Evolutionary conservation across 225 moss, liverwort and hornwort genomes (phyloP), one percentile per base, ranked within the genome.

Genomic region (Anthoceros angustus): DNA sequence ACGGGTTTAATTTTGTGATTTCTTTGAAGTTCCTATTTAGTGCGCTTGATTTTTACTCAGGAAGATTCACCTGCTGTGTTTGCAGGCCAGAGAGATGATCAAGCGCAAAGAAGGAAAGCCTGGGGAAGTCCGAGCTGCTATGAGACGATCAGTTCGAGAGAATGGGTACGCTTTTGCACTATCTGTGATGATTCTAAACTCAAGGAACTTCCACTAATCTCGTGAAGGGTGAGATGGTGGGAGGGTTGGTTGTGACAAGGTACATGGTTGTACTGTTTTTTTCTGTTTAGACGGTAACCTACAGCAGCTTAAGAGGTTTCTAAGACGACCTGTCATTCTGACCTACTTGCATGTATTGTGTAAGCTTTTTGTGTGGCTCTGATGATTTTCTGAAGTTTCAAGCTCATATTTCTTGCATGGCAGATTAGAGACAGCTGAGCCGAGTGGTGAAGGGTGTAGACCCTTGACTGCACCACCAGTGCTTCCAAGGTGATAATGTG

Each of bases 61-160:
- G 8, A 23, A 5, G 2, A 63, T 63, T 63, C 39, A 38, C 6
- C 25, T 63, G 63, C 63, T 25, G 23, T 67, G 43, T 43, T 23
- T 68, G 32, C 42, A 85, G 81, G 79, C 82, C 38, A 79, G 84
- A 63, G 94, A 94, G 74, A 90, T 94, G 94, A 87, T 87, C 43
- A 94, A 94, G 64, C 81, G 81, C 63, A 93, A 81, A 70, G 84
- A 87, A 63, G 93, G 93, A 43, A 87, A 74, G 69, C 82, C 86
- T 67, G 91, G 91, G 42, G 86, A 87, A 61, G 79, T 73, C 8
- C 86, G 87, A 70, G 82, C 79, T 63, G 80, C 79, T 71, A 70
- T 80, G 69, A 77, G 89, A 69, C 79, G 74, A 39, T 67, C 83
- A 73, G 76, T 72, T 71, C 80, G 69, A 67, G 94, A 94, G 25